Conservation (phyloP, 305 asterid species). For the Stenogyne calaminthoides region DNA sequence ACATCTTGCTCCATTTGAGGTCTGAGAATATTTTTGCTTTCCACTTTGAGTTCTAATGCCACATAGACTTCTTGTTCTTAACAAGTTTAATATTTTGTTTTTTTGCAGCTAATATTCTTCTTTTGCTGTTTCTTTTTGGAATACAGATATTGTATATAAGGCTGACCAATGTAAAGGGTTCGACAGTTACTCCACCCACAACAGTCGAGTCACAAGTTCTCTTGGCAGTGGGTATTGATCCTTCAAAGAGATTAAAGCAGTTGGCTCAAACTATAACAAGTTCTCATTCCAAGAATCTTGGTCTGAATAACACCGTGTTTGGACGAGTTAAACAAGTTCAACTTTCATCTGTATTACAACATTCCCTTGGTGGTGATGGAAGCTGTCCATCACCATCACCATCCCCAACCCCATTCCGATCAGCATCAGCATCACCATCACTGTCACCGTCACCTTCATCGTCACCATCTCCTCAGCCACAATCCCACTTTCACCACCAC, state of each 20-base stretch:
- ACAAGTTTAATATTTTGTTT: background rate
- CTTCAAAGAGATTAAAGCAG: constrained; percentile 69
- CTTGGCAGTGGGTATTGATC: constrained; percentile 67
- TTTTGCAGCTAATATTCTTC: constrained; percentile 13
- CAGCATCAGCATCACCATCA: constrained; percentile 43
- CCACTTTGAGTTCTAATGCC: background rate
- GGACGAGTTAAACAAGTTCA: constrained; percentile 87
- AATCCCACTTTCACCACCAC: constrained; percentile 34
- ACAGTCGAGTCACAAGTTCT: constrained; percentile 74
- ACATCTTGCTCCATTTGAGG: constrained; percentile 75
- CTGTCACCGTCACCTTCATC: constrained; percentile 27
- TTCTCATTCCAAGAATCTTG: constrained; percentile 71
- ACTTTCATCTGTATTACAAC: constrained; percentile 65
- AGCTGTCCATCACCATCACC: constrained; percentile 50
- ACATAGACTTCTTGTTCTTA: background rate
- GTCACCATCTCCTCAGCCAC: constrained; percentile 39
- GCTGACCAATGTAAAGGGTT: constrained; percentile 74
- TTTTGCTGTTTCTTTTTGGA: constrained; percentile 10
- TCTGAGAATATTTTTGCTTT: constrained; percentile 28
- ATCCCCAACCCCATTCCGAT: constrained; percentile 47
- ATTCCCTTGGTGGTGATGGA: constrained; percentile 50
- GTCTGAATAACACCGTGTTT: constrained; percentile 77
- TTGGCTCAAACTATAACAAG: constrained; percentile 73
- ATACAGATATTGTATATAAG: constrained; percentile 82
- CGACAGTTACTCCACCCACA: constrained; percentile 70